Conservation (phyloP, 2,329 filamentous ascomycete genomes). For the Coniochaeta prunicola region DNA sequence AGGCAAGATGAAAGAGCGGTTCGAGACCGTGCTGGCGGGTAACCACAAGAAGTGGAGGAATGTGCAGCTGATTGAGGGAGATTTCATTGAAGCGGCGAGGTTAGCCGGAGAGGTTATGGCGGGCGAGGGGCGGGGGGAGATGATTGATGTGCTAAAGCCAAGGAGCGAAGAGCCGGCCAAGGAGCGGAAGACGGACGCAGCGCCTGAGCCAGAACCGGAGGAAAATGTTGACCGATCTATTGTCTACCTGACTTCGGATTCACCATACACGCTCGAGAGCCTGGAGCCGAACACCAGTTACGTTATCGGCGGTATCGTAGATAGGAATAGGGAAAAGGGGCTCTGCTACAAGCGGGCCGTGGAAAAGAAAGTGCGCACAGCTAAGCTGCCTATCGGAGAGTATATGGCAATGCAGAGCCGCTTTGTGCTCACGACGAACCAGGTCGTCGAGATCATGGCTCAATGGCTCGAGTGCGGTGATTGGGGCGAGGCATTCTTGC, state of each 20-base stretch:
- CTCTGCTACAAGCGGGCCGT: slow-evolving; percentile 80
- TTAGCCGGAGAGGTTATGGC: slow-evolving; percentile 63
- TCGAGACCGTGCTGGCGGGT: slow-evolving; percentile 65
- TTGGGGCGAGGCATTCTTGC: slow-evolving; percentile 84
- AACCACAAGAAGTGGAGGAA: slow-evolving; percentile 76
- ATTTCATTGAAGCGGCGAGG: slow-evolving; percentile 64
- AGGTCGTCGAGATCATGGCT: slow-evolving; percentile 95
- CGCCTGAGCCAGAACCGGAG: slow-evolving; percentile 16
- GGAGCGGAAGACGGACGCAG: slow-evolving; percentile 22
- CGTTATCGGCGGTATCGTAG: slow-evolving; percentile 88
- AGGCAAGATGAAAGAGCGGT: slow-evolving; percentile 67
- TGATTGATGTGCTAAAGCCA: slow-evolving; percentile 51
- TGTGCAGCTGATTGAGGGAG: slow-evolving; percentile 63
- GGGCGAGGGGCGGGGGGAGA: slow-evolving; percentile 41
- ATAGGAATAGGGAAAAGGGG: slow-evolving; percentile 94
- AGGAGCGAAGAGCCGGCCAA: slow-evolving; percentile 20
- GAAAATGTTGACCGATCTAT: slow-evolving; percentile 39
- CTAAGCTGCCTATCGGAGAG: slow-evolving; percentile 89
- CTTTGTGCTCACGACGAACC: slow-evolving; percentile 84
- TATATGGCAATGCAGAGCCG: slow-evolving; percentile 87
- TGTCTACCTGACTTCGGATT: slow-evolving; percentile 88
- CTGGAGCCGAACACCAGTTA: slow-evolving; percentile 87
- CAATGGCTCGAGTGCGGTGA: slow-evolving; percentile 85
- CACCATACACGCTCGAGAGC: slow-evolving; percentile 72
- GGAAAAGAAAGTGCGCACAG: slow-evolving; percentile 72